These are phyloP conservation scores for Fusarium sp. DNA, from an alignment of 2,329 filamentous ascomycete species.

Conservation along the genomic window DNA sequence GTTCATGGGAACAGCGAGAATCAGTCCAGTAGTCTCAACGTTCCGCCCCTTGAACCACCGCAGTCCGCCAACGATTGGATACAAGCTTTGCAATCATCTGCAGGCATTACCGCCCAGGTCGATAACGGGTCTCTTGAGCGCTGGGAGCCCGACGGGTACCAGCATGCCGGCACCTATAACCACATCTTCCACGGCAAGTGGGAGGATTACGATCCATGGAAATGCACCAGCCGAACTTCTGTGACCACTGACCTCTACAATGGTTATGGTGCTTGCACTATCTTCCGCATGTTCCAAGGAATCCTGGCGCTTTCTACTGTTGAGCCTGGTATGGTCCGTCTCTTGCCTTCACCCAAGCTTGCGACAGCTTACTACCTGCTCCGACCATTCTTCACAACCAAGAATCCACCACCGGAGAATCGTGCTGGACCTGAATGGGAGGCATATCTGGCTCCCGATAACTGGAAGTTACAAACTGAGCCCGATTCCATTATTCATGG, in stretches of 20 bases:
- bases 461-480: constrained; percentile 59
- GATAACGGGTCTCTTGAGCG: constrained; percentile 78
- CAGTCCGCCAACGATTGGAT: constrained; percentile 54
- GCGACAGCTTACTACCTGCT: constrained; percentile 83
- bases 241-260: constrained; percentile 68
- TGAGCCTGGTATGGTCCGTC: constrained; percentile 75
- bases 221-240: constrained; percentile 62
- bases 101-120: constrained; percentile 70
- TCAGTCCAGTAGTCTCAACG: constrained; percentile 34
- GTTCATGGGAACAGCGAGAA: constrained; percentile 64
- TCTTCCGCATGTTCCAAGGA: constrained; percentile 70
- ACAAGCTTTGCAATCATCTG: constrained; percentile 56
- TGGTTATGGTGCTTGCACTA: constrained; percentile 66
- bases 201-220: constrained; percentile 68
- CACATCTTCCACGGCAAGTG: constrained; percentile 64
- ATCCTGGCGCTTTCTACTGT: constrained; percentile 65
- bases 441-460: constrained; percentile 60
- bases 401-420: constrained; percentile 54
- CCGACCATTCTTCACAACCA: constrained; percentile 64
- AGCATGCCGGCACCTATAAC: constrained; percentile 66
- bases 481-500: constrained; percentile 68
- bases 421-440: constrained; percentile 59
- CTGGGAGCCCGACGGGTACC: constrained; percentile 77
- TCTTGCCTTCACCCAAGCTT: constrained; percentile 78
- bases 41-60: constrained; percentile 41